A percentile compares a stretch with the other conserved stretches of the same genome.
phyloP scores from a whole-genome alignment of 2,329 filamentous ascomycete species.

The Stachybotrys elegans region DNA sequence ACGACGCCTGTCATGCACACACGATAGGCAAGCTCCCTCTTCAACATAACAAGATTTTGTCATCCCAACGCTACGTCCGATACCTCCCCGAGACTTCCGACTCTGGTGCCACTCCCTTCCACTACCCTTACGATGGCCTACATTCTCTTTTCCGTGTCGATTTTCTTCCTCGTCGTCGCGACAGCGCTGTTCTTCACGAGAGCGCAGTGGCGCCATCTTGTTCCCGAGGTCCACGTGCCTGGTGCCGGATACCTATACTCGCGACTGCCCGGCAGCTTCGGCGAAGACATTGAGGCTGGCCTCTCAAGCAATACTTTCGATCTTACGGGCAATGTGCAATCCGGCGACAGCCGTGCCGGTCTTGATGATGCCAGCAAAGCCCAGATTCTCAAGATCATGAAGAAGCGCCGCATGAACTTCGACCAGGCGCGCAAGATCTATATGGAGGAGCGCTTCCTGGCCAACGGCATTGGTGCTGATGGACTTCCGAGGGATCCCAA shows the following conservation, averaged over 20 bases:
- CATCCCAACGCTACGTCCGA: neutral
- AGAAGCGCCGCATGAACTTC: constrained; percentile 73
- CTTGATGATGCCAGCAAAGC: constrained; percentile 76
- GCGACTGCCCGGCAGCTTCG: constrained; percentile 71
- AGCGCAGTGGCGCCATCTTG: constrained; percentile 64
- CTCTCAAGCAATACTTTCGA: constrained; percentile 81
- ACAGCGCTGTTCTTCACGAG: constrained; percentile 81
- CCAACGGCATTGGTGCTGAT: constrained; percentile 83
- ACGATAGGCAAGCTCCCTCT: too few species aligned
- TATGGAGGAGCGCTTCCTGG: constrained; percentile 80
- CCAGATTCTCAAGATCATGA: constrained; percentile 88
- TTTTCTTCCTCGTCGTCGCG: constrained; percentile 65
- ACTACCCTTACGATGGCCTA: constrained; percentile 58
- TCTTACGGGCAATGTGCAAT: constrained; percentile 71
- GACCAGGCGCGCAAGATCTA: constrained; percentile 86
- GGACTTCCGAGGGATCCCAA: constrained; percentile 87
- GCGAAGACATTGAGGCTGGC: constrained; percentile 81
- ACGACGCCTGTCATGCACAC: too few species aligned
- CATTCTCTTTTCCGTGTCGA: constrained; percentile 71
- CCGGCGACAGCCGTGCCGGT: constrained; percentile 72
- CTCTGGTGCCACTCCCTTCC: constrained; percentile 3
- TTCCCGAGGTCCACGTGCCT: constrained; percentile 55
- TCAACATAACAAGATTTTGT: too few species aligned
- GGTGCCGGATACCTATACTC: constrained; percentile 65
- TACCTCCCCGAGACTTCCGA: constrained; percentile 3